Base-by-base conservation (phyloP, 331 rosid genomes). In the Quercus phellos region DNA sequence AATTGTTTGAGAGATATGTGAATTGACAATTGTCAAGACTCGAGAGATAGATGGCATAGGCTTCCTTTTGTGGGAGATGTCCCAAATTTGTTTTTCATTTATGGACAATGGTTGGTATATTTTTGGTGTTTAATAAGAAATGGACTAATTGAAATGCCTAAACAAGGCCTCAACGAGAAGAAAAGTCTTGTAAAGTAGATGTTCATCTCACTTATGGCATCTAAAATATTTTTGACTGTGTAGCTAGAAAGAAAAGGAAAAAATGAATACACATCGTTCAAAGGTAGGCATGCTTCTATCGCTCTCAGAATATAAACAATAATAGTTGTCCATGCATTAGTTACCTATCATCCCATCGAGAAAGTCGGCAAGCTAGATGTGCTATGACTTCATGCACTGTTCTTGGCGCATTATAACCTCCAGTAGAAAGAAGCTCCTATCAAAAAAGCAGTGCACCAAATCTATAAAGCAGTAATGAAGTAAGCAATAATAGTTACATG, bases 281-380 rank as follows among this genome's bases (percentile, higher is more conserved):
- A 66, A 55, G 51, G 56, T 26, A 68, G 5, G 30, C 51, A 75
- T 26, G 55, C 64, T 70, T 72, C 51, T 69, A 59, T 18, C 26
- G 43, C 50, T 46, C 8, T 1, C 68, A 73, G 38, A 17, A 59
- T 55, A 51, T 35, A 19, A 51, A 74, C 22, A 76, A 70, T 4
- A 61, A 24, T 55, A 38, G 35, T 54, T 63, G 12, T 5, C 38
- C 42, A 68, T 73, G 53, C 32, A 29, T 26, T 73, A 4, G 54
- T 82, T 87, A 92, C 95, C 97, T 90, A 76, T 93, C 93, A 83
- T 93, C 97, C 97, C 97, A 93, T 79, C 93, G 96, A 74, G 94
- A 79, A 79, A 93, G 96, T 54, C 90, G 93, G 83, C 81, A 73
- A 81, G 89, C 74, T 68, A 93, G 90, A 11, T 83, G 91, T 71